Conservation (phyloP, 352 stramenopile genomes). For the Poterioochromonas sp. region DNA sequence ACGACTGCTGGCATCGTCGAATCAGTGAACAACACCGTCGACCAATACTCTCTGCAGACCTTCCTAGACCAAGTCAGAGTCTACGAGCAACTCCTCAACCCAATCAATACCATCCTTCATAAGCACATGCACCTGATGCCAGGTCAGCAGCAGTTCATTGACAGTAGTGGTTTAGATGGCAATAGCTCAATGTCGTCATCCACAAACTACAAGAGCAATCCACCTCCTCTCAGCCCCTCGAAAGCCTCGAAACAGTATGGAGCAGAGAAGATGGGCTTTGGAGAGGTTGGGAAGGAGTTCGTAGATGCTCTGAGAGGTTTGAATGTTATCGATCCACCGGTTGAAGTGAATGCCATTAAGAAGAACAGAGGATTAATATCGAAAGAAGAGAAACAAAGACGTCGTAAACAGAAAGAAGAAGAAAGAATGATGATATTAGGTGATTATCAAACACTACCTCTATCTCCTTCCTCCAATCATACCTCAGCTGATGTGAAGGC, state of each 20-base stretch:
- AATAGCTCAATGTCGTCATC: not conserved
- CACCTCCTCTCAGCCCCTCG: too few species aligned
- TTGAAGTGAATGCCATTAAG: too few species aligned
- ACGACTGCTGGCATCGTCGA: not conserved
- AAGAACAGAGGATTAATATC: too few species aligned
- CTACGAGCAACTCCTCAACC: slow-evolving; percentile 25
- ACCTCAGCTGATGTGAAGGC: too few species aligned
- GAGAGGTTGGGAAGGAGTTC: not conserved
- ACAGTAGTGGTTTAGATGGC: not conserved
- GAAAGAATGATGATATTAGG: not conserved
- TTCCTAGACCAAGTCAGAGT: slow-evolving; percentile 23
- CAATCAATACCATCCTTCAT: slow-evolving; percentile 16
- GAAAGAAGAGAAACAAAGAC: too few species aligned
- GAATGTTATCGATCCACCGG: too few species aligned
- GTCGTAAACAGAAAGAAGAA: not conserved
- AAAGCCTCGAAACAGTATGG: not conserved
- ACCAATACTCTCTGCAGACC: slow-evolving; percentile 8
- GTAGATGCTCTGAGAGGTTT: not conserved
- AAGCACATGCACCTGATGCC: not conserved
- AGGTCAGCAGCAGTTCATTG: not conserved
- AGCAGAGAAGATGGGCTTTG: not conserved
- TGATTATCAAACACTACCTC: not conserved
- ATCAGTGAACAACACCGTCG: not conserved
- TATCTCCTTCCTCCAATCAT: not conserved
- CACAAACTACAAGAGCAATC: too few species aligned